Percentiles rank a stretch among this genome's conserved stretches.
These are phyloP conservation scores for Solanum chmielewskii DNA, from an alignment of 257 asterid species.

Conservation along the genomic window DNA sequence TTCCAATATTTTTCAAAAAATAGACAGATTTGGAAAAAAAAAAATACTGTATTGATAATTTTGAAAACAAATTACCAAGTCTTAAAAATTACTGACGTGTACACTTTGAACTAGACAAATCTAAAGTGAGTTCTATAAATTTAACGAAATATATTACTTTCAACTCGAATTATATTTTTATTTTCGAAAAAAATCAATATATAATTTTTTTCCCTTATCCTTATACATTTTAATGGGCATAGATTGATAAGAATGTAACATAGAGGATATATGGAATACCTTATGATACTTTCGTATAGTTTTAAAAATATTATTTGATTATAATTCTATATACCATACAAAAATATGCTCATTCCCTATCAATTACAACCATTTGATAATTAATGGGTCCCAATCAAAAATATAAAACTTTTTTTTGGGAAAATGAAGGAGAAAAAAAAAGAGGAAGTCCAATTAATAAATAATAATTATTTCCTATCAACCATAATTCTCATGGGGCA, in stretches of 20 bases:
- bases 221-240: background rate
- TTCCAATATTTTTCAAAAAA: background rate
- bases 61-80: background rate
- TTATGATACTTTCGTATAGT: background rate
- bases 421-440: no score
- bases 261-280: background rate
- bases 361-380: background rate
- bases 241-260: slow-evolving; percentile 21
- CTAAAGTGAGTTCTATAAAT: background rate
- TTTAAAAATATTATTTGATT: background rate
- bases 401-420: background rate
- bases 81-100: background rate
- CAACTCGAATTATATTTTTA: no score
- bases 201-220: background rate
- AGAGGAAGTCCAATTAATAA: background rate
- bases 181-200: no score
- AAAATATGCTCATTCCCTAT: slow-evolving; percentile 4
- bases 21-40: background rate
- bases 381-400: background rate
- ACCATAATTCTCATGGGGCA: background rate
- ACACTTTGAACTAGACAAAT: background rate
- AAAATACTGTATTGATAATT: background rate
- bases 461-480: background rate
- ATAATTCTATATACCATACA: background rate
- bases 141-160: background rate